Evolutionary conservation across 163 green algal genomes (phyloP), one percentile per base, ranked within the genome.

Genomic region (Volvox carteri): DNA sequence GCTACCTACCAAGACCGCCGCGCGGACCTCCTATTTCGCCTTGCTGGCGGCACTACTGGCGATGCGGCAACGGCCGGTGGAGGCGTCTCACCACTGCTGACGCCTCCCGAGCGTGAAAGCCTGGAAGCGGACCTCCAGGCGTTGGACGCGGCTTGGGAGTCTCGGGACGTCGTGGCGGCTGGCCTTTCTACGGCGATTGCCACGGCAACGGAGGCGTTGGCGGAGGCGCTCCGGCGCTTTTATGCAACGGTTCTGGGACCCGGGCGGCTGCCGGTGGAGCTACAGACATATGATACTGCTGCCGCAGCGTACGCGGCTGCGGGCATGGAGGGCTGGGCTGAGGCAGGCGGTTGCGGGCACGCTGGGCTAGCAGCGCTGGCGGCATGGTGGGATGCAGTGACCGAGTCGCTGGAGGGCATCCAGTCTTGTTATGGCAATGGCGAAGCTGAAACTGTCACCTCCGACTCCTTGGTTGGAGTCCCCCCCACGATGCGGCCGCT

Each of bases 61-160:
- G 54, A 5, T 37, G 35, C 35, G 46, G 37, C 33, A 37, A 33
- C 35, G 33, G 77, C 50, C 52, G 54, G 18, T 37, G 18, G 16
- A 33, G 33, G 23, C 28, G 54, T 30, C 5, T 65, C 54, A 11
- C 8, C 8, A 12, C 19, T 23, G 54, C 54, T 65, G 54, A 7
- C 54, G 54, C 28, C 54, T 7, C 16, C 25, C 16, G 62, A 70
- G 21, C 62, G 19, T 4, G 81, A 73, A 5, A 60, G 25, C 33
- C 3, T 84, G 23, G n/a, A 81, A 30, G 90, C 83, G 77, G 52
- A 91, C 35, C 37, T 87, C 21, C 65, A 48, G 21, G 75, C 70
- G 9, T 78, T 95, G 46, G 44, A 91, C 19, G 76, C 74, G 21
- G 88, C 88, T 46, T 92, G 52, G 75, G 48, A 19, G 67, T 88